These are phyloP conservation scores for Dothistroma septosporum DNA, from an alignment of 2,329 filamentous ascomycete species.

Conservation along the genomic window DNA sequence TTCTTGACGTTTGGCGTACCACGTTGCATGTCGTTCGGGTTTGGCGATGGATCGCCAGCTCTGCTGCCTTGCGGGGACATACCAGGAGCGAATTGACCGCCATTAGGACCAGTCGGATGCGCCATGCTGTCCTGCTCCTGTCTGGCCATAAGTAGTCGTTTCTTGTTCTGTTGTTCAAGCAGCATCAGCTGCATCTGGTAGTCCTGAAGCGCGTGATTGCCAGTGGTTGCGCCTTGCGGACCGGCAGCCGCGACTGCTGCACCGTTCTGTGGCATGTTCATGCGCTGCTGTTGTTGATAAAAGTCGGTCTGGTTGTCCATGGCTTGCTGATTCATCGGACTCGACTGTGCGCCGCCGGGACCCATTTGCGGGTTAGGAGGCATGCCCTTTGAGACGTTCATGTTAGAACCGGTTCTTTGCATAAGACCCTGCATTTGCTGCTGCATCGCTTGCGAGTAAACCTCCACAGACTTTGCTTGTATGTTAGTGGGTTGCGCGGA, in stretches of 20 bases:
- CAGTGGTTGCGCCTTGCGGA: constrained; percentile 44
- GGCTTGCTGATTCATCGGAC: constrained; percentile 31
- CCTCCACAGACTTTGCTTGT: constrained; percentile 79
- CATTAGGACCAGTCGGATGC: constrained; percentile 46
- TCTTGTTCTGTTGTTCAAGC: constrained; percentile 83
- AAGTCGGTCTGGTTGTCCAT: constrained; percentile 65
- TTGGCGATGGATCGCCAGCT: constrained; percentile 67
- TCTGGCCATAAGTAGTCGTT: constrained; percentile 76
- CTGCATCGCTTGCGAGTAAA: constrained; percentile 79
- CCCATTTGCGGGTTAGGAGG: constrained; percentile 57
- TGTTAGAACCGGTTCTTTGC: constrained; percentile 57
- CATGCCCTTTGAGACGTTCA: constrained; percentile 63
- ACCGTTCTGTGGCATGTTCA: constrained; percentile 32
- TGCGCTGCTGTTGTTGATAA: constrained; percentile 22
- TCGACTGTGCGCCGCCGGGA: constrained; percentile 32
- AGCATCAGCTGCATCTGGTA: constrained; percentile 89
- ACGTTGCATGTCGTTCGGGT: constrained; percentile 74
- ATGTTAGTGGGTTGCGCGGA: constrained; percentile 52
- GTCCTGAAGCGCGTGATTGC: constrained; percentile 78
- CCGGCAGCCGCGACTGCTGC: constrained; percentile 28
- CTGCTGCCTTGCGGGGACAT: constrained; percentile 65
- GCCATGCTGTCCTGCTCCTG: constrained; percentile 69
- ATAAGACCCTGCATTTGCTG: constrained; percentile 78
- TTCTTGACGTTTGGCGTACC: constrained; percentile 69
- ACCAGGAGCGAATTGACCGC: constrained; percentile 50